A percentile compares a stretch with the other conserved stretches of the same genome.
phyloP scores from a whole-genome alignment of 257 asterid species.

The Solanum chilense region DNA sequence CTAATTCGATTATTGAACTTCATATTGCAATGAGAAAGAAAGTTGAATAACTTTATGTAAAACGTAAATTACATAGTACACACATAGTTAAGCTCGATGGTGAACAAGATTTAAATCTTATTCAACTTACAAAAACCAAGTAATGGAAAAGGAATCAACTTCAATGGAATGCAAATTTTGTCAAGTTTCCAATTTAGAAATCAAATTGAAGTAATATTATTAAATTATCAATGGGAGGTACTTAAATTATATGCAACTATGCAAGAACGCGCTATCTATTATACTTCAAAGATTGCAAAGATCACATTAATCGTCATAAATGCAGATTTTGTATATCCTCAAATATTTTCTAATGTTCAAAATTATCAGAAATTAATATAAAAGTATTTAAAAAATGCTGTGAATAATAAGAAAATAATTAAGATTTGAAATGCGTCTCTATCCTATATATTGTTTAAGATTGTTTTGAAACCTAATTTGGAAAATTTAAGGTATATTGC shows the following conservation, averaged over 20 bases:
- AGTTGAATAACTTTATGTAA: neutral
- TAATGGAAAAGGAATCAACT: neutral
- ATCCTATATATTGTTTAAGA: neutral
- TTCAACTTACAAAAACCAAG: neutral
- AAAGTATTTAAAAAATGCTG: neutral
- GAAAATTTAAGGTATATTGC: too few species aligned
- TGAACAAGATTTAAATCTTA: neutral
- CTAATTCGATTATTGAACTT: neutral
- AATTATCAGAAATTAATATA: neutral
- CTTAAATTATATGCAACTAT: neutral
- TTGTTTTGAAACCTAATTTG: neutral
- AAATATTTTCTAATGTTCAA: neutral
- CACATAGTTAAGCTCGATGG: neutral
- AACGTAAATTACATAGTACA: neutral
- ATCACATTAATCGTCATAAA: neutral
- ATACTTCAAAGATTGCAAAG: neutral
- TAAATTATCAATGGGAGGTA: neutral
- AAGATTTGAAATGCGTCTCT: neutral
- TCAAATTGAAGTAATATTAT: neutral
- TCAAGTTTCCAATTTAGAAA: neutral
- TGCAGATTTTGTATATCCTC: neutral
- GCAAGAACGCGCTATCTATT: neutral
- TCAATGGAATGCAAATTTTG: neutral
- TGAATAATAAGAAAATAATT: neutral
- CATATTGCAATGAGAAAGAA: neutral